These are phyloP conservation scores for Ambispora gerdemannii DNA, from an alignment of 192 early-diverging fungal species.

Conservation along the genomic window DNA sequence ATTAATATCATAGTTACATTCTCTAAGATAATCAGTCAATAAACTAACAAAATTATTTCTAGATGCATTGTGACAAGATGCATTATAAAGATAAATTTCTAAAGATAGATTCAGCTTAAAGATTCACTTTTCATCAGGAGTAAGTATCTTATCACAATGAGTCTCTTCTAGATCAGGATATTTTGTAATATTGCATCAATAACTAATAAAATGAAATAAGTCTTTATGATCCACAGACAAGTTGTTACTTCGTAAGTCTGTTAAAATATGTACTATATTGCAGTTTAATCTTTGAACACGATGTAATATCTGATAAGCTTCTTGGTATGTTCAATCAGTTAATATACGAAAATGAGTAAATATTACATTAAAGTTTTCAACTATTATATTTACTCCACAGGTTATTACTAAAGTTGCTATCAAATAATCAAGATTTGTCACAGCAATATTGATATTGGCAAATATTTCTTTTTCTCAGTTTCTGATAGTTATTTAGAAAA, in stretches of 20 bases:
- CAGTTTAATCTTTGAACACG: background rate
- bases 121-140: background rate
- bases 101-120: conserved; percentile 9
- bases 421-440: conserved; percentile 15
- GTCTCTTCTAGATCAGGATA: conserved; percentile 11
- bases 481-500: conserved; percentile 10
- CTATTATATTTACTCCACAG: conserved; percentile 12
- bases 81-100: conserved; percentile 19
- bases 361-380: background rate
- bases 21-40: background rate
- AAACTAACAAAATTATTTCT: conserved; percentile 19
- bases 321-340: background rate
- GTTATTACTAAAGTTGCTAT: conserved; percentile 9
- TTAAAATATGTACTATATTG: conserved; percentile 7
- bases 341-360: conserved; percentile 12
- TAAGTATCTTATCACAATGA: conserved; percentile 9
- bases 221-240: background rate
- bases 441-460: conserved; percentile 14
- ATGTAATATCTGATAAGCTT: conserved; percentile 16
- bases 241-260: background rate
- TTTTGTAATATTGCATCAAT: background rate
- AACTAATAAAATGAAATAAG: conserved; percentile 3
- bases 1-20: background rate
- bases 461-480: conserved; percentile 16
- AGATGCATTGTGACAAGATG: conserved; percentile 8